These are phyloP conservation scores for Phytopythium ostracodes DNA, from an alignment of 352 stramenopile species.

Conservation along the genomic window DNA sequence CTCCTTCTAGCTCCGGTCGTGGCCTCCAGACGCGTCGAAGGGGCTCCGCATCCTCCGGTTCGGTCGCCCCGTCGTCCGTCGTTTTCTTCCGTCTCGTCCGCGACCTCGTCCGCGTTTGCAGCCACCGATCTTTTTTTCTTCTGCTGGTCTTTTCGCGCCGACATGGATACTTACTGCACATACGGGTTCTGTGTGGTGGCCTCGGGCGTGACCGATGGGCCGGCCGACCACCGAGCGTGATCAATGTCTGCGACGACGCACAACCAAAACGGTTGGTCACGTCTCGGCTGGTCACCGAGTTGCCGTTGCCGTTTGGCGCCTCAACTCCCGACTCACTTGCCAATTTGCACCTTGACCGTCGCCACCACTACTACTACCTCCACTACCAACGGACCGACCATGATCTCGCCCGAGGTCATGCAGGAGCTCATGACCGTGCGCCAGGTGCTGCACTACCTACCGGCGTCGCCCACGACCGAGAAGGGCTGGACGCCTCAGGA, in stretches of 20 bases:
- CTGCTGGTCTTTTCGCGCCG: neutral
- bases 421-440: constrained; percentile 29
- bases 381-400: constrained; percentile 4
- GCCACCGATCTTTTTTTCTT: constrained; percentile 6
- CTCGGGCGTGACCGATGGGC: too few species aligned
- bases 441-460: constrained; percentile 34
- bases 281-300: neutral
- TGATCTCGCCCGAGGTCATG: constrained; percentile 35
- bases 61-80: neutral
- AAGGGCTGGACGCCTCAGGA: constrained; percentile 25
- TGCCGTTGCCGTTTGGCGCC: neutral
- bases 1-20: too few species aligned
- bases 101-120: neutral
- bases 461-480: constrained; percentile 22
- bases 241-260: neutral
- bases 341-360: constrained; percentile 11
- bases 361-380: constrained; percentile 4
- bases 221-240: constrained; percentile 1
- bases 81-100: neutral
- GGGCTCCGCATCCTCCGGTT: too few species aligned
- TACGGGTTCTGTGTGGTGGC: neutral
- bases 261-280: neutral
- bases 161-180: constrained; percentile 11
- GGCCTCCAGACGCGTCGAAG: too few species aligned
- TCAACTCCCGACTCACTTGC: constrained; percentile 14